These are phyloP conservation scores for Acacia concinna DNA, from an alignment of 331 rosid genomes.

Conservation along the genomic window DNA sequence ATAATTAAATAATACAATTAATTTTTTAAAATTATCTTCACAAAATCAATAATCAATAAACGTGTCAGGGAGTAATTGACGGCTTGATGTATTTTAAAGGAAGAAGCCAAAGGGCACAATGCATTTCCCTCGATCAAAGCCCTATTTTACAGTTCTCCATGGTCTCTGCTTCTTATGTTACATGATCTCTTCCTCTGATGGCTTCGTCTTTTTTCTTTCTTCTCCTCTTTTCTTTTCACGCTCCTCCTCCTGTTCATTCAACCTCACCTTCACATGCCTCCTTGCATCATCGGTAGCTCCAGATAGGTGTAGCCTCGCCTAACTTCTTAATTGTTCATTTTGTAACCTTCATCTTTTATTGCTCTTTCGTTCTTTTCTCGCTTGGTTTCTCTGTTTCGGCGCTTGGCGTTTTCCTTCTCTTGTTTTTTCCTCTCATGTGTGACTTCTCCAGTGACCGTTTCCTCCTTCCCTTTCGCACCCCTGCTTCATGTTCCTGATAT, in stretches of 20 bases:
- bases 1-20: too few relatives aligned
- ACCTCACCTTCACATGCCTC: constrained; percentile 17
- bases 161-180: constrained; percentile 15
- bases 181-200: constrained; percentile 32
- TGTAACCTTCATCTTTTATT: constrained; percentile 16
- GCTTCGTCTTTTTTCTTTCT: too few relatives aligned
- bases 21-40: too few relatives aligned
- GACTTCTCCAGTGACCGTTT: constrained; percentile 1
- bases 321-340: not conserved
- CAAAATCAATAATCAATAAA: too few relatives aligned
- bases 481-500: not conserved
- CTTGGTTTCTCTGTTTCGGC: not conserved
- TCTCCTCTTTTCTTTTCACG: not conserved
- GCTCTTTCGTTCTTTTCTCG: not conserved
- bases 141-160: constrained; percentile 9
- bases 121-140: constrained; percentile 19
- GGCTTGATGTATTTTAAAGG: constrained; percentile 23
- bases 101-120: not conserved
- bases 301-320: not conserved
- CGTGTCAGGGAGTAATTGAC: too few relatives aligned
- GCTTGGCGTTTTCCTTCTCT: not conserved
- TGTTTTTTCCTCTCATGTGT: not conserved
- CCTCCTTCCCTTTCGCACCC: not conserved
- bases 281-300: not conserved
- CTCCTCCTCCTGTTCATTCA: not conserved